These are phyloP conservation scores for Boletales sp. DNA, from an alignment of 768 basidiomycete species.

Conservation along the genomic window DNA sequence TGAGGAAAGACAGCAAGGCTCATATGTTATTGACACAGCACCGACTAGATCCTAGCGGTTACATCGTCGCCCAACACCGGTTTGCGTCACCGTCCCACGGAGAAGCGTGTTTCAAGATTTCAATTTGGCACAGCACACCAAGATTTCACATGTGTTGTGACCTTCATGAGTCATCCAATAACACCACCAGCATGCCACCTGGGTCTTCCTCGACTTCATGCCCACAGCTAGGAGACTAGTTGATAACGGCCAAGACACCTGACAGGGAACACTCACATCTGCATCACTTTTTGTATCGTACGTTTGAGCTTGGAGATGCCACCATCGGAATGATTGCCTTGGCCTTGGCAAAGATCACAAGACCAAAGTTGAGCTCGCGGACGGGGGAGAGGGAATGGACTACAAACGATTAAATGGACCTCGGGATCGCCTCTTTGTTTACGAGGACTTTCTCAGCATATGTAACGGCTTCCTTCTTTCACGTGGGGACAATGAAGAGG, in stretches of 20 bases:
- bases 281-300: constrained; percentile 80
- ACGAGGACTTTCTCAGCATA: constrained; percentile 68
- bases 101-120: too few species aligned
- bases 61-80: too few species aligned
- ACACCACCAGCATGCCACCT: constrained; percentile 73
- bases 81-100: too few species aligned
- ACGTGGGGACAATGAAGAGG: constrained; percentile 85
- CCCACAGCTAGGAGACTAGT: constrained; percentile 49
- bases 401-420: constrained; percentile 82
- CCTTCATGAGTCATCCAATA: too few species aligned
- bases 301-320: constrained; percentile 84
- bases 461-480: constrained; percentile 71
- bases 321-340: constrained; percentile 80
- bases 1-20: too few species aligned
- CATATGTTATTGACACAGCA: too few species aligned
- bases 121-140: too few species aligned
- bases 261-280: constrained; percentile 45
- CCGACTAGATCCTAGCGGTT: too few species aligned
- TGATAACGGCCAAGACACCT: background rate
- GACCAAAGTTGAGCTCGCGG: too few species aligned
- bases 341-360: constrained; percentile 43
- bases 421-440: constrained; percentile 53
- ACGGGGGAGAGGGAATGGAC: constrained; percentile 21
- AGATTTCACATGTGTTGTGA: too few species aligned
- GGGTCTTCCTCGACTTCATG: constrained; percentile 70